Percentiles rank a stretch among this genome's conserved stretches.
These are phyloP conservation scores for Fusarium decemcellulare DNA, from an alignment of 2,329 filamentous ascomycete genomes.

Conservation along the genomic window DNA sequence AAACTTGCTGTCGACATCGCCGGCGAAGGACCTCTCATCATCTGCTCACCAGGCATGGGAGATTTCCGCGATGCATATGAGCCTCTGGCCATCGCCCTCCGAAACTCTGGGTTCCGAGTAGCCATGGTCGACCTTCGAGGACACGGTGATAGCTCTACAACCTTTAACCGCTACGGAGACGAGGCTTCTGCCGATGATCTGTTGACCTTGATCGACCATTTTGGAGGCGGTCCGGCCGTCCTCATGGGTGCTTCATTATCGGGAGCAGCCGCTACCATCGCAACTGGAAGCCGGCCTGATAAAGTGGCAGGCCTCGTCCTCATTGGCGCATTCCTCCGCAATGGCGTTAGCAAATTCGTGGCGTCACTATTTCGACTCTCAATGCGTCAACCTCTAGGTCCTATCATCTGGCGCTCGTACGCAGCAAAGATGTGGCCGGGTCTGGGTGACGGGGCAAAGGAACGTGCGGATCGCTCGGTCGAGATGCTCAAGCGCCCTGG, in stretches of 20 bases:
- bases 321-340: slow-evolving; percentile 26
- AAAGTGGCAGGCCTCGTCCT: slow-evolving; percentile 29
- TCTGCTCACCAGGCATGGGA: slow-evolving; percentile 34
- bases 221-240: slow-evolving; percentile 20
- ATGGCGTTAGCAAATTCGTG: background rate
- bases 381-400: background rate
- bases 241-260: slow-evolving; percentile 21
- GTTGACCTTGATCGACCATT: slow-evolving; percentile 13
- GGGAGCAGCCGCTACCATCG: slow-evolving; percentile 28
- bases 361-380: slow-evolving; percentile 10
- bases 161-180: slow-evolving; percentile 23
- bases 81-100: slow-evolving; percentile 15
- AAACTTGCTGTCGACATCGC: slow-evolving; percentile 30
- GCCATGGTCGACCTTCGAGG: slow-evolving; percentile 33
- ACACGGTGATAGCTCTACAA: slow-evolving; percentile 29
- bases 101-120: slow-evolving; percentile 19
- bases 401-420: slow-evolving; percentile 26
- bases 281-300: slow-evolving; percentile 19
- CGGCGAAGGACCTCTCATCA: slow-evolving; percentile 28
- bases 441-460: slow-evolving; percentile 21
- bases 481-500: slow-evolving; percentile 25
- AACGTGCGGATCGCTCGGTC: slow-evolving; percentile 20
- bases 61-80: slow-evolving; percentile 32
- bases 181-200: slow-evolving; percentile 29
- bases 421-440: slow-evolving; percentile 30